Percentiles rank a stretch among this genome's conserved stretches.
Evolutionary conservation across 1,284 basidiomycete genomes (phyloP).

Genomic region (Melampsora americana): DNA sequence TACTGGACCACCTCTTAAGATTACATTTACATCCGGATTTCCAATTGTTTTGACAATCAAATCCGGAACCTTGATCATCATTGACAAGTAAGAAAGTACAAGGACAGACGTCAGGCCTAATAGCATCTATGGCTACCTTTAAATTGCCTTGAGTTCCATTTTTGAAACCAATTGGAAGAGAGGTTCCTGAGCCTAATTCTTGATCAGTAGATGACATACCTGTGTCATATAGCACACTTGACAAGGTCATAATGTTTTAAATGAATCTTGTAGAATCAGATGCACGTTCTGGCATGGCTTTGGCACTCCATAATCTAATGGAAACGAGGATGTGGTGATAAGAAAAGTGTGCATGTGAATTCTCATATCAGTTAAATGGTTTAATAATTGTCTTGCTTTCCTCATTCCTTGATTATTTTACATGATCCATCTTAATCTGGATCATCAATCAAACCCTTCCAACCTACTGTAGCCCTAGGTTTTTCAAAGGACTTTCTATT

Average conservation of each 20-base stretch:
- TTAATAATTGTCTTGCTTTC: constrained; percentile 79
- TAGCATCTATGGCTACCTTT: constrained; percentile 68
- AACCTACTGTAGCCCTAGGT: constrained; percentile 91
- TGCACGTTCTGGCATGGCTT: constrained; percentile 94
- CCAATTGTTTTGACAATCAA: constrained; percentile 85
- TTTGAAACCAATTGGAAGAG: constrained; percentile 78
- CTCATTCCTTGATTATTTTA: constrained; percentile 95
- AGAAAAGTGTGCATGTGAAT: constrained; percentile 62
- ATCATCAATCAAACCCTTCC: constrained; percentile 98
- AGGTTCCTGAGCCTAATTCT: constrained; percentile 77
- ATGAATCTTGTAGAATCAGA: too few species aligned
- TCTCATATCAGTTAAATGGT: constrained; percentile 80
- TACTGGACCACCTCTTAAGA: constrained; percentile 80
- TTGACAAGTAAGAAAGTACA: constrained; percentile 91
- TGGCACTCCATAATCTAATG: constrained; percentile 93
- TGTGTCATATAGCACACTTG: too few species aligned
- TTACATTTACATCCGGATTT: constrained; percentile 84
- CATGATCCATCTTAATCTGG: constrained; percentile 75
- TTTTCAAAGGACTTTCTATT: constrained; percentile 59
- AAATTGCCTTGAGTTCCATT: constrained; percentile 58
- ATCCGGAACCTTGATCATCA: constrained; percentile 82
- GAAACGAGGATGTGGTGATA: constrained; percentile 93
- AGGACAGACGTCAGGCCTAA: constrained; percentile 75
- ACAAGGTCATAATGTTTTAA: too few species aligned
- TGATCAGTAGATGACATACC: too few species aligned